Evolutionary conservation across 352 stramenopile genomes (phyloP).

Genomic region (Pythium periplocum): DNA sequence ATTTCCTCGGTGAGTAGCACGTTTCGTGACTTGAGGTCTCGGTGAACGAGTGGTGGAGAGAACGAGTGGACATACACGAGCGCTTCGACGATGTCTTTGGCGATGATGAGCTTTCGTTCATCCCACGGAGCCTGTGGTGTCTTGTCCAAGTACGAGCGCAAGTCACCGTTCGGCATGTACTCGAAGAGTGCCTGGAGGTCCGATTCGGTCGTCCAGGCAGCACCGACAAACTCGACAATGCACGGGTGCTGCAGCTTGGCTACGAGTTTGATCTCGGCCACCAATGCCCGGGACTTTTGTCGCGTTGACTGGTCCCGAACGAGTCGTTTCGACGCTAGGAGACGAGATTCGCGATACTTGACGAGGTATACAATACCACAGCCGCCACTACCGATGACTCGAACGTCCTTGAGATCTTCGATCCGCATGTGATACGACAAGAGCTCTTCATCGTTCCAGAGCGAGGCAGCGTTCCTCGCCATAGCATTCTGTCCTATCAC

Average conservation of each 20-base stretch:
- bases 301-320: conserved; percentile 7
- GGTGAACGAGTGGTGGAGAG: conserved; percentile 14
- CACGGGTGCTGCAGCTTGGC: conserved; percentile 14
- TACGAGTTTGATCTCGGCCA: conserved; percentile 11
- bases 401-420: conserved; percentile 8
- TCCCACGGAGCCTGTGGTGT: conserved; percentile 8
- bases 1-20: conserved; percentile 10
- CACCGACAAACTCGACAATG: conserved; percentile 18
- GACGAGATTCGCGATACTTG: conserved; percentile 1
- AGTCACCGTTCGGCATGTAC: conserved; percentile 15
- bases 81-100: conserved; percentile 19
- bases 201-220: conserved; percentile 11
- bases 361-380: conserved; percentile 9
- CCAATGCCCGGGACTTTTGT: conserved; percentile 12
- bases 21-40: conserved; percentile 22
- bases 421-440: conserved; percentile 4
- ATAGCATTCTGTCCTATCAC: too few relatives aligned
- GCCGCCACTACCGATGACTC: conserved; percentile 6
- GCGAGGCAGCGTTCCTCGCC: conserved; percentile 1
- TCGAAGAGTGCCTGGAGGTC: conserved; percentile 10
- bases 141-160: conserved; percentile 12
- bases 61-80: conserved; percentile 20
- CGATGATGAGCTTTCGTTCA: conserved; percentile 16
- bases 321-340: conserved; percentile 9
- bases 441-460: conserved; percentile 13